These are phyloP conservation scores for Arbutus unedo DNA, from an alignment of 148 eudicot species.

Conservation along the genomic window DNA sequence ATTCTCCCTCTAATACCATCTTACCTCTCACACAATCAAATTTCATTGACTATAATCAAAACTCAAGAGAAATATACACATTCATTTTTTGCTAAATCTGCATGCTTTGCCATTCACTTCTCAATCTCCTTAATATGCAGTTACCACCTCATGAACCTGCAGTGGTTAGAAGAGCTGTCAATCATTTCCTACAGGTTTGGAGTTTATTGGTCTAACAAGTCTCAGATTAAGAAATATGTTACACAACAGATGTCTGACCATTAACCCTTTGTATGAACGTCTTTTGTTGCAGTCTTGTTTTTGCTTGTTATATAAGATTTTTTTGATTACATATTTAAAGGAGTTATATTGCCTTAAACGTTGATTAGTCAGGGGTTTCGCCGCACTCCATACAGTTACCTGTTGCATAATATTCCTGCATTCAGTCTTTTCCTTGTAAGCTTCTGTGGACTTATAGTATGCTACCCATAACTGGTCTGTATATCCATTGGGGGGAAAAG, in stretches of 20 bases:
- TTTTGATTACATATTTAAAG: background rate
- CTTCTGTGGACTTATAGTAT: background rate
- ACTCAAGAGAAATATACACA: background rate
- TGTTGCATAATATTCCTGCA: too few species aligned
- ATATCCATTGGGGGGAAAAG: background rate
- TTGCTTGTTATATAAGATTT: background rate
- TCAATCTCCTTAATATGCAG: constrained; percentile 36
- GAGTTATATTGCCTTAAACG: background rate
- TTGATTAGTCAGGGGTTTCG: too few species aligned
- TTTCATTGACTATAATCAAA: background rate
- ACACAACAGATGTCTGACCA: background rate
- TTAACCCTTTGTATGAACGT: background rate
- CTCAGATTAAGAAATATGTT: background rate
- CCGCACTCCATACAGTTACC: too few species aligned
- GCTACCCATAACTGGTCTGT: background rate
- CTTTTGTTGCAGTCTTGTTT: background rate
- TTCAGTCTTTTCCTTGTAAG: background rate
- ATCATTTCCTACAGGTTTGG: constrained; percentile 85
- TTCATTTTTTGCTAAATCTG: background rate
- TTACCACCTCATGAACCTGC: constrained; percentile 89
- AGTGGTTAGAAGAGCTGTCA: constrained; percentile 78
- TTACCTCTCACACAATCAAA: background rate
- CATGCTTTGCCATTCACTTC: constrained; percentile 8
- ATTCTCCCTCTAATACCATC: background rate
- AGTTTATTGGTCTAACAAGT: background rate